A percentile compares a stretch with the other conserved stretches of the same genome.
phyloP scores from a whole-genome alignment of 768 basidiomycete genomes.

The Suillus luteus region DNA sequence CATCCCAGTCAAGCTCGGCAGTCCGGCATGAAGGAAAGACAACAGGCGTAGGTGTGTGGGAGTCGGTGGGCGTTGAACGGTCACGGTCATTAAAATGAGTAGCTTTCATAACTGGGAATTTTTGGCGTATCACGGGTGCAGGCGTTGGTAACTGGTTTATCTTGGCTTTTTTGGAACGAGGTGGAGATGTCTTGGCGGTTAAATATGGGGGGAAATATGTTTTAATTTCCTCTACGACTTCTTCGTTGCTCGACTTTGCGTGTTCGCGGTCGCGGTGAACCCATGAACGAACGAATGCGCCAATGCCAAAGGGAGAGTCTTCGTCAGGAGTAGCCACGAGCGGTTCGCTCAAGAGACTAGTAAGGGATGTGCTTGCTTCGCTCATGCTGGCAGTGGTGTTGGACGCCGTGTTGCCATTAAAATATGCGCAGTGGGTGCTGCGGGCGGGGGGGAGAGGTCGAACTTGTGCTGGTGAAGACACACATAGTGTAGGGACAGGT shows the following conservation, averaged over 20 bases:
- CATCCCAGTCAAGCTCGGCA: constrained; percentile 30
- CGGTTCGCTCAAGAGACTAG: constrained; percentile 48
- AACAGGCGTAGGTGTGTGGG: constrained; percentile 34
- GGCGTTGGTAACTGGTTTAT: constrained; percentile 19
- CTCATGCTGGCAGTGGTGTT: constrained; percentile 37
- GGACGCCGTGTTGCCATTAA: constrained; percentile 30
- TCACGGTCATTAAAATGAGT: constrained; percentile 14
- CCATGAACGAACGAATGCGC: constrained; percentile 37
- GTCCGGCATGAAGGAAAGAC: constrained; percentile 36
- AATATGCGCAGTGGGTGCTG: constrained; percentile 37
- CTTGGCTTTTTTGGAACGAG: constrained; percentile 24
- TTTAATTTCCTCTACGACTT: constrained; percentile 33
- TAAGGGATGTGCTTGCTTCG: constrained; percentile 51
- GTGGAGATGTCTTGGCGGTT: constrained; percentile 17
- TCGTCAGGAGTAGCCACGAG: constrained; percentile 43
- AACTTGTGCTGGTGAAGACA: constrained; percentile 44
- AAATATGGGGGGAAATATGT: constrained; percentile 31
- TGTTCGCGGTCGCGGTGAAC: constrained; percentile 29
- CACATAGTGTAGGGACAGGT: constrained; percentile 49
- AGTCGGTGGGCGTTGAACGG: constrained; percentile 24
- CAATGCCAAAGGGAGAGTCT: constrained; percentile 48
- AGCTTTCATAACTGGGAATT: constrained; percentile 15
- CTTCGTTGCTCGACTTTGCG: constrained; percentile 30
- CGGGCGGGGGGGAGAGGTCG: constrained; percentile 28
- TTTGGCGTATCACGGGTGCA: constrained; percentile 18